Conservation (phyloP, 2,329 filamentous ascomycete genomes). For the Penicillium sumatraense region DNA sequence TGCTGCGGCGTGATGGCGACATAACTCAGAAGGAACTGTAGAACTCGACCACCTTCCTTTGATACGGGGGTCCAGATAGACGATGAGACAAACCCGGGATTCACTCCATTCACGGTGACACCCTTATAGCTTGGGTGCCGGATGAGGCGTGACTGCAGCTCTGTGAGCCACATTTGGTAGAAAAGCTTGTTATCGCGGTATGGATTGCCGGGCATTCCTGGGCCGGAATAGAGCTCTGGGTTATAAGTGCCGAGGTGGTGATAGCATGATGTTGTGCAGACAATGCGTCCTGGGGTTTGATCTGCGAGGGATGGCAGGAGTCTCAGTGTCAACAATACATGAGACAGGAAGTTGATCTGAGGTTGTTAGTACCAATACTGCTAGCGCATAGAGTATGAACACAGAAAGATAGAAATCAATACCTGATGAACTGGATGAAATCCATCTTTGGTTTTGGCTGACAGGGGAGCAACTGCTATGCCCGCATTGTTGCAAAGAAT, state of each 20-base stretch:
- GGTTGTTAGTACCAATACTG: not conserved
- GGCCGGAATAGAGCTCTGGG: not conserved
- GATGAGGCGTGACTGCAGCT: conserved; percentile 4
- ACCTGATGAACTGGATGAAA: conserved; percentile 15
- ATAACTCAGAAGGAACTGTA: not conserved
- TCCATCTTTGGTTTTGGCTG: conserved; percentile 7
- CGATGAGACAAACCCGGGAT: conserved; percentile 3
- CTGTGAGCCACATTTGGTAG: conserved; percentile 6
- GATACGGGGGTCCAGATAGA: conserved; percentile 4
- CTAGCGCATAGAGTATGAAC: no score
- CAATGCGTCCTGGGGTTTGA: conserved; percentile 1
- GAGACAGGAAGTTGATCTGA: conserved; percentile 9
- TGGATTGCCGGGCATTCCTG: not conserved
- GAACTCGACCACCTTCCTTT: not conserved
- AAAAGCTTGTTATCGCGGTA: conserved; percentile 11
- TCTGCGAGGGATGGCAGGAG: conserved; percentile 7
- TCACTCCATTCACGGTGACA: not conserved
- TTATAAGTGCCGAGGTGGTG: conserved; percentile 3
- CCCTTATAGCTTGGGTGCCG: conserved; percentile 1
- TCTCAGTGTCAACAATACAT: conserved; percentile 5
- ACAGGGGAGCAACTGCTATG: not conserved
- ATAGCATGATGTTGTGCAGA: conserved; percentile 7
- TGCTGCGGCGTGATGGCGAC: not conserved
- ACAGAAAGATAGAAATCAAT: not conserved
- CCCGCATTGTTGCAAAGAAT: conserved; percentile 13